phyloP scores from a whole-genome alignment of 169 alveolate species.

The Fabrea salina region DNA sequence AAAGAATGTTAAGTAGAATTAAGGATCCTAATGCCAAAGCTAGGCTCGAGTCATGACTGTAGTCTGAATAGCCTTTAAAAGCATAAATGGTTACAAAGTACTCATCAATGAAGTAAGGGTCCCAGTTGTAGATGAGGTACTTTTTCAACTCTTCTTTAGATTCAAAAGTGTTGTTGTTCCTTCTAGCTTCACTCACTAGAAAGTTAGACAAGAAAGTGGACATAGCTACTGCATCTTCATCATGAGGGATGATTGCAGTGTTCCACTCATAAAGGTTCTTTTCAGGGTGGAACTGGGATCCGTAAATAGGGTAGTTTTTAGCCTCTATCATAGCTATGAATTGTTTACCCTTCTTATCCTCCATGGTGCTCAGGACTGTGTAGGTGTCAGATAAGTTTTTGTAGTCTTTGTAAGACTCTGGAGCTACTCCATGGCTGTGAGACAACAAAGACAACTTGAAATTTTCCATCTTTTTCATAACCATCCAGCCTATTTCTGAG shows the following conservation, averaged over 20 bases:
- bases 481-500: neutral
- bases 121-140: constrained; percentile 5
- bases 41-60: too few relatives aligned
- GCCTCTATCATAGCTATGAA: constrained; percentile 51
- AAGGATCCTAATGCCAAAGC: too few relatives aligned
- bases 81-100: neutral
- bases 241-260: constrained; percentile 17
- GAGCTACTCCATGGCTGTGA: constrained; percentile 22
- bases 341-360: constrained; percentile 35
- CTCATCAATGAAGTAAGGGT: neutral
- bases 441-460: neutral
- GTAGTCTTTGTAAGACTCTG: neutral
- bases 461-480: neutral
- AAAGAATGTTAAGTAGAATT: too few relatives aligned
- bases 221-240: neutral
- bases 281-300: constrained; percentile 67
- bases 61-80: too few relatives aligned
- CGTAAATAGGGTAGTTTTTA: constrained; percentile 56
- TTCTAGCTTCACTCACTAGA: constrained; percentile 5
- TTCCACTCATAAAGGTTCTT: constrained; percentile 46
- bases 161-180: neutral
- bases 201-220: constrained; percentile 17
- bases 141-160: neutral
- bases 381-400: neutral
- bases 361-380: neutral